Base-by-base conservation (phyloP, 306 rosid genomes). In the Crotalaria pallida region DNA sequence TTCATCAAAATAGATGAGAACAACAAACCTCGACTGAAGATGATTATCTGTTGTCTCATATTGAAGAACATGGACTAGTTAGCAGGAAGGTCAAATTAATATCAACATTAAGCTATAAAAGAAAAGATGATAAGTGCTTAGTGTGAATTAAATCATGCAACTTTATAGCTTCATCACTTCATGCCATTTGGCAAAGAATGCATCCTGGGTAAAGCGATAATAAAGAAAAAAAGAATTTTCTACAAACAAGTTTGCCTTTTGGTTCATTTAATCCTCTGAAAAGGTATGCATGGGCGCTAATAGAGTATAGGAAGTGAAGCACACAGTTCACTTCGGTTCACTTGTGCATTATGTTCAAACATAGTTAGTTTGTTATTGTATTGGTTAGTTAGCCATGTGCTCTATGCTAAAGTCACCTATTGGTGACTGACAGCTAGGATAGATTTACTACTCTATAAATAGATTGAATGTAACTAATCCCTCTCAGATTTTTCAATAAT, bases 1-100 rank as follows among this genome's bases (percentile, higher is more conserved):
- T 56, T 75, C 59, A 61, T 48, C 63, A 53, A 55, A 69, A 61
- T 56, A 70, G 10, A 40, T n/a, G 27, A 76, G 44, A 38, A 69
- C n/a, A 33, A 69, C 4, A 69, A 56, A 49, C 23, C 27, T 22
- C 26, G 27, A 53, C n/a, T 59, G 40, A 61, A 69, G 41, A 56
- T 41, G 52, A 67, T 62, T 61, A 50, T 58, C 29, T 33, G 49
- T 58, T 58, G 19, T 73, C 62, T 48, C 40, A 33, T 29, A 43
- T 55, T 61, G 56, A 47, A 67, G 17, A 22, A 60, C 24, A n/a
- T 64, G 59, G 13, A 55, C 33, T 77, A 27, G 24, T 49, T 60
- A 64, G 16, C 16, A 65, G 58, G 53, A 65, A 58, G 43, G 41
- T 22, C 47, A 45, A 67, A 41, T 33, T 24, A 53, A 63, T 73